Evolutionary conservation across 192 early-diverging fungal genomes (phyloP).

Genomic region (Lobosporangium transversale): DNA sequence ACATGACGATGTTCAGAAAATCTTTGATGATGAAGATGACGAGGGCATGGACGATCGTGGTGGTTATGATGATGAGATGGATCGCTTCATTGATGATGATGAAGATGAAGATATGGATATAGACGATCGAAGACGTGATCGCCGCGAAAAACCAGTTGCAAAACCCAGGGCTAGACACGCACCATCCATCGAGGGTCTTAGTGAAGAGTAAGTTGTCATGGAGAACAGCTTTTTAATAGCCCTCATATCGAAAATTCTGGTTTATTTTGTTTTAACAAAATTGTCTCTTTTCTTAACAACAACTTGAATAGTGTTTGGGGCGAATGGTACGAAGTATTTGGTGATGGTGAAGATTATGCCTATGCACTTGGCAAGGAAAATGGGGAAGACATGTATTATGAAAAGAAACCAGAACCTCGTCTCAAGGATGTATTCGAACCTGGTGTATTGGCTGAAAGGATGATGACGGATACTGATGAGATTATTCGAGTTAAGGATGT

Average conservation of each 20-base stretch:
- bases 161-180: conserved; percentile 58
- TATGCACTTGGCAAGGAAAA: conserved; percentile 63
- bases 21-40: conserved; percentile 76
- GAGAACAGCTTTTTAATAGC: conserved; percentile 53
- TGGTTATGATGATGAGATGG: conserved; percentile 62
- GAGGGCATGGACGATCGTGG: conserved; percentile 61
- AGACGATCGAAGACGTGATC: conserved; percentile 32
- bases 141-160: conserved; percentile 39
- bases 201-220: conserved; percentile 54
- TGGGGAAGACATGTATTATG: conserved; percentile 43
- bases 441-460: conserved; percentile 83
- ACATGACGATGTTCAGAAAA: conserved; percentile 60
- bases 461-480: conserved; percentile 94
- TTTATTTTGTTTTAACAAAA: conserved; percentile 3
- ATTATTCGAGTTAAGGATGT: conserved; percentile 87
- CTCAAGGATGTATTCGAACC: conserved; percentile 81
- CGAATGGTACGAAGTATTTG: conserved; percentile 92
- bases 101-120: conserved; percentile 56
- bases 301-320: conserved; percentile 63
- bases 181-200: conserved; percentile 66
- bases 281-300: not conserved
- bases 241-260: conserved; percentile 36
- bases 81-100: conserved; percentile 60
- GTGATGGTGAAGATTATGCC: conserved; percentile 90
- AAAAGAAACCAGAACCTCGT: conserved; percentile 64